Conservation (phyloP, 1,139 yeast species). For the Candida sp. region DNA sequence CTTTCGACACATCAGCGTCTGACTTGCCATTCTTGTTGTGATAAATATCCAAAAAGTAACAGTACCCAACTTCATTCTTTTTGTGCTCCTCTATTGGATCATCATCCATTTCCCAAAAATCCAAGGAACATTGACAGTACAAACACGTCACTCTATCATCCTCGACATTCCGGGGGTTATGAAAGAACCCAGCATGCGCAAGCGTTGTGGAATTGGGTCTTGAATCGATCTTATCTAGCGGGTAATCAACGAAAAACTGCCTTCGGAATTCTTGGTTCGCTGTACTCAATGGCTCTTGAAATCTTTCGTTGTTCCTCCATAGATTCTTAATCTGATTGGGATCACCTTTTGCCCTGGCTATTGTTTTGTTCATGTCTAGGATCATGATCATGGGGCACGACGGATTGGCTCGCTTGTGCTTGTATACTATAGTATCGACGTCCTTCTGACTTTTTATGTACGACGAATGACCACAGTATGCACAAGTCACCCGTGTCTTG, state of each 20-base stretch:
- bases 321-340: conserved; percentile 7
- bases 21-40: neutral
- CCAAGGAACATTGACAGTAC: conserved; percentile 70
- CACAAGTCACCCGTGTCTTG: conserved; percentile 60
- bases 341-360: conserved; percentile 13
- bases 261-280: conserved; percentile 47
- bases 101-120: conserved; percentile 75
- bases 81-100: conserved; percentile 62
- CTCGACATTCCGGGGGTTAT: conserved; percentile 40
- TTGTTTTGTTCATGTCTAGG: conserved; percentile 17
- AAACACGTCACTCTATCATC: conserved; percentile 76
- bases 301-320: conserved; percentile 15
- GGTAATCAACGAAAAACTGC: conserved; percentile 62
- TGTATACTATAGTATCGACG: conserved; percentile 34
- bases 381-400: conserved; percentile 50
- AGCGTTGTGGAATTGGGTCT: conserved; percentile 44
- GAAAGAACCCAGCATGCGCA: conserved; percentile 60
- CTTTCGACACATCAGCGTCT: neutral
- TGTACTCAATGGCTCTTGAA: conserved; percentile 30
- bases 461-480: conserved; percentile 57
- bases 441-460: conserved; percentile 31
- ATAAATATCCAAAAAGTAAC: conserved; percentile 46
- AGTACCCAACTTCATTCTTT: conserved; percentile 43
- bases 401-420: conserved; percentile 52
- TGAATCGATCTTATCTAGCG: conserved; percentile 43